Evolutionary conservation across 192 early-diverging fungal genomes (phyloP).

Genomic region (Umbelopsis sp.): DNA sequence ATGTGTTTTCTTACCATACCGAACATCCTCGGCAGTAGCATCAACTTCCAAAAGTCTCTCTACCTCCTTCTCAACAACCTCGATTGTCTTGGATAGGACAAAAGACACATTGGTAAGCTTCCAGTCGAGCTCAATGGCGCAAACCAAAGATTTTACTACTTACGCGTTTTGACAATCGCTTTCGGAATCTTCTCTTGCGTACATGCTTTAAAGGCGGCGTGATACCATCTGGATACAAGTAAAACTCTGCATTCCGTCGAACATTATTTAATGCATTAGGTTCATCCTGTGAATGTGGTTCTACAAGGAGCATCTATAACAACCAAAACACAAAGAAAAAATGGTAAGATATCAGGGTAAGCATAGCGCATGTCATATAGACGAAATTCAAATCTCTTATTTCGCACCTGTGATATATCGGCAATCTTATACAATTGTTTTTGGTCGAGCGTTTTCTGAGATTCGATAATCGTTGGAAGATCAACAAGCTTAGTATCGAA

Average conservation of each 20-base stretch:
- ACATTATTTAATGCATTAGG: constrained; percentile 24
- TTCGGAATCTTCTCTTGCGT: constrained; percentile 79
- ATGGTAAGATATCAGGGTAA: neutral
- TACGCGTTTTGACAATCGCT: constrained; percentile 77
- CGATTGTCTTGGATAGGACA: constrained; percentile 59
- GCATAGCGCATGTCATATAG: neutral
- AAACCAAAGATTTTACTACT: constrained; percentile 3
- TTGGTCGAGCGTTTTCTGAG: constrained; percentile 84
- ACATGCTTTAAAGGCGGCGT: constrained; percentile 75
- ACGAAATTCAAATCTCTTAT: constrained; percentile 18
- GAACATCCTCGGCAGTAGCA: constrained; percentile 69
- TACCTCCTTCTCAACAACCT: constrained; percentile 83
- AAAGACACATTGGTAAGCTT: neutral
- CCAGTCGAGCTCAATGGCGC: neutral
- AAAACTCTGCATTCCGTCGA: constrained; percentile 59
- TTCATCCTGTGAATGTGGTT: constrained; percentile 30
- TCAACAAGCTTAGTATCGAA: constrained; percentile 77
- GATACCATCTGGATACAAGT: constrained; percentile 78
- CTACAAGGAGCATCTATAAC: constrained; percentile 58
- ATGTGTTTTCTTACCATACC: constrained; percentile 51
- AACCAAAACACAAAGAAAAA: neutral
- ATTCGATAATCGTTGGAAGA: constrained; percentile 83
- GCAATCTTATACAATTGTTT: constrained; percentile 87
- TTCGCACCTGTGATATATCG: constrained; percentile 78
- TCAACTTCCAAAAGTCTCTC: constrained; percentile 77